Percentiles rank a stretch among this genome's conserved stretches.
phyloP scores from a whole-genome alignment of 108 stramenopile genomes.

The Skeletonema potamos region DNA sequence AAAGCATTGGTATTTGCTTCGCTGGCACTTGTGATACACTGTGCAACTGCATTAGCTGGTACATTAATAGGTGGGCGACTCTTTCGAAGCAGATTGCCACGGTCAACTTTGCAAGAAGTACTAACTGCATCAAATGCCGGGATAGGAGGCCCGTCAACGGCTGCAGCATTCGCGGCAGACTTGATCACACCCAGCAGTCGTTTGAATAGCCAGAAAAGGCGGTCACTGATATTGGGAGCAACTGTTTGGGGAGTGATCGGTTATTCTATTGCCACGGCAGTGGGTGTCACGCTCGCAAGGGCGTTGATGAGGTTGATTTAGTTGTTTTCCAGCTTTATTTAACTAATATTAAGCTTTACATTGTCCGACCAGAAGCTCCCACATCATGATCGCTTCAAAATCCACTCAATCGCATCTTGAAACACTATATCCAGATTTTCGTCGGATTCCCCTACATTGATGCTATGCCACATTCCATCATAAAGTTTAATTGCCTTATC shows the following conservation, averaged over 20 bases:
- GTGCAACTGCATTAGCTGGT: constrained; percentile 35
- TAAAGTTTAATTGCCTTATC: constrained; percentile 61
- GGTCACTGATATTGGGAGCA: constrained; percentile 60
- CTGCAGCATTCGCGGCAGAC: constrained; percentile 68
- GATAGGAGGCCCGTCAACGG: constrained; percentile 79
- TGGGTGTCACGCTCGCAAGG: not conserved
- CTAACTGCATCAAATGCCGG: constrained; percentile 83
- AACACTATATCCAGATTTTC: constrained; percentile 51
- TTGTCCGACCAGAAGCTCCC: not conserved
- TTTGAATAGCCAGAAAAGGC: constrained; percentile 10
- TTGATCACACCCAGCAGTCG: not conserved
- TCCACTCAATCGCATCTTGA: constrained; percentile 51
- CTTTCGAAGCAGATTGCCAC: not conserved
- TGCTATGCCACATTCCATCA: constrained; percentile 53
- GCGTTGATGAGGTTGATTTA: not conserved
- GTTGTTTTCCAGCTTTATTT: not conserved
- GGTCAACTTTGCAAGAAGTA: constrained; percentile 56
- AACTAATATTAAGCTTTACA: not conserved
- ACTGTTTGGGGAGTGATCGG: constrained; percentile 76
- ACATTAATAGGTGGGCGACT: constrained; percentile 15
- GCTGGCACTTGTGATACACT: constrained; percentile 58
- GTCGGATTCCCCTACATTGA: constrained; percentile 45
- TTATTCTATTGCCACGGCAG: constrained; percentile 64
- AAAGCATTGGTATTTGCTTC: constrained; percentile 48
- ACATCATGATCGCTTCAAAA: constrained; percentile 33